phyloP scores from a whole-genome alignment of 2,329 filamentous ascomycete genomes.

The Hypocrella siamensis region DNA sequence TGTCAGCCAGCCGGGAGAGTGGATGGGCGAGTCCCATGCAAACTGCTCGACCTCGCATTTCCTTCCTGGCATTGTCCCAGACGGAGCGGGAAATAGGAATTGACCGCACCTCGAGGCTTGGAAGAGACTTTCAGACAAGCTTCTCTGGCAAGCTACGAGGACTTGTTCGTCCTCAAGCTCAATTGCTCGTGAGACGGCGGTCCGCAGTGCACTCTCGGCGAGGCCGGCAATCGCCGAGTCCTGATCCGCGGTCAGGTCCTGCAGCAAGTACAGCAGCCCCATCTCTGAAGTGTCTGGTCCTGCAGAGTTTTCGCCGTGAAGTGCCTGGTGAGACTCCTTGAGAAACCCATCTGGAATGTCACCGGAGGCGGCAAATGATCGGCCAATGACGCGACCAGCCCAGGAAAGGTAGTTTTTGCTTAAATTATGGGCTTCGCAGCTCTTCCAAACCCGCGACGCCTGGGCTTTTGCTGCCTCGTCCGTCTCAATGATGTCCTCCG shows the following conservation, averaged over 20 bases:
- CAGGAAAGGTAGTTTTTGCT: constrained; percentile 63
- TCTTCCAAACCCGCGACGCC: constrained; percentile 59
- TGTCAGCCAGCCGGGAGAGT: constrained; percentile 41
- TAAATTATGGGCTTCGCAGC: constrained; percentile 47
- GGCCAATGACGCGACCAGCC: constrained; percentile 72
- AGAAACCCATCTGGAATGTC: constrained; percentile 45
- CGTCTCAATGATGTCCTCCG: constrained; percentile 50
- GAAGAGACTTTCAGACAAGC: constrained; percentile 34
- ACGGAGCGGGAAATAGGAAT: constrained; percentile 35
- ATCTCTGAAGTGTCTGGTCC: constrained; percentile 43
- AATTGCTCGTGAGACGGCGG: constrained; percentile 38
- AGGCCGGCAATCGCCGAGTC: constrained; percentile 40
- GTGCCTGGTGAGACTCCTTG: constrained; percentile 39
- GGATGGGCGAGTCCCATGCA: constrained; percentile 22
- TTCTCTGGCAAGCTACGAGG: constrained; percentile 32
- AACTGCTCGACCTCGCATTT: constrained; percentile 7
- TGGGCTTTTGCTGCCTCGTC: constrained; percentile 49
- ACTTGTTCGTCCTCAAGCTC: constrained; percentile 30
- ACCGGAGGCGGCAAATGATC: constrained; percentile 67
- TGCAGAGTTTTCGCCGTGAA: constrained; percentile 30
- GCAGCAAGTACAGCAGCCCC: constrained; percentile 45
- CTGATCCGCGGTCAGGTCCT: constrained; percentile 42
- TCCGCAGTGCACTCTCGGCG: constrained; percentile 43
- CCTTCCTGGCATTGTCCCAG: constrained; percentile 21
- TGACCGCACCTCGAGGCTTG: constrained; percentile 39